Percentiles rank a stretch among this genome's conserved stretches.
Conservation (phyloP, 2,329 filamentous ascomycete species). For the Botryotinia globosa region DNA sequence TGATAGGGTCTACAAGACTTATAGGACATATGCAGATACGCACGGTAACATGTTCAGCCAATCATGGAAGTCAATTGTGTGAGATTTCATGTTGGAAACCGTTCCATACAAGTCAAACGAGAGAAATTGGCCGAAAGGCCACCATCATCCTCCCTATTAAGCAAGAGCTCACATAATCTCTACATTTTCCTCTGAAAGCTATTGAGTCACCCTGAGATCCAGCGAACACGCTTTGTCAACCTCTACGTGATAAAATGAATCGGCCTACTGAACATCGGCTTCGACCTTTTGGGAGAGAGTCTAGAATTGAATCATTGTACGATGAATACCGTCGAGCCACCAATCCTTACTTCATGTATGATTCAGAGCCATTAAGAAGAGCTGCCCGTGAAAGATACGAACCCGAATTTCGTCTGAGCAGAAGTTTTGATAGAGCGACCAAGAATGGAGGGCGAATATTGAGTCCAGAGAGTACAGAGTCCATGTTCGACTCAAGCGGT, state of each 20-base stretch:
- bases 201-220: not conserved
- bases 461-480: not conserved
- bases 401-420: not conserved
- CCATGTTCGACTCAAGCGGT: not conserved
- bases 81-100: not conserved
- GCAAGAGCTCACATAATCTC: not conserved
- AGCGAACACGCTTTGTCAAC: not conserved
- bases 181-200: not conserved
- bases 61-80: constrained; percentile 9
- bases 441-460: not conserved
- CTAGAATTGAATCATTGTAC: constrained; percentile 10
- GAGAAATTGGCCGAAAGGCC: constrained; percentile 1
- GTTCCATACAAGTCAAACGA: not conserved
- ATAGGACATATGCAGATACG: not conserved
- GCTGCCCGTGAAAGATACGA: not conserved
- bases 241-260: constrained; percentile 5
- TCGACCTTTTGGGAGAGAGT: constrained; percentile 11
- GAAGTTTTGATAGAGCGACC: not conserved
- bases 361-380: not conserved
- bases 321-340: constrained; percentile 2
- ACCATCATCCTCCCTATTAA: not conserved
- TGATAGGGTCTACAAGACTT: not conserved
- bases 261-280: constrained; percentile 13
- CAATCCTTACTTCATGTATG: not conserved
- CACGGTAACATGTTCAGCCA: not conserved